Percentiles rank a stretch among this genome's conserved stretches.
These are phyloP conservation scores for Luffa acutangula DNA, from an alignment of 306 rosid species.

Conservation along the genomic window DNA sequence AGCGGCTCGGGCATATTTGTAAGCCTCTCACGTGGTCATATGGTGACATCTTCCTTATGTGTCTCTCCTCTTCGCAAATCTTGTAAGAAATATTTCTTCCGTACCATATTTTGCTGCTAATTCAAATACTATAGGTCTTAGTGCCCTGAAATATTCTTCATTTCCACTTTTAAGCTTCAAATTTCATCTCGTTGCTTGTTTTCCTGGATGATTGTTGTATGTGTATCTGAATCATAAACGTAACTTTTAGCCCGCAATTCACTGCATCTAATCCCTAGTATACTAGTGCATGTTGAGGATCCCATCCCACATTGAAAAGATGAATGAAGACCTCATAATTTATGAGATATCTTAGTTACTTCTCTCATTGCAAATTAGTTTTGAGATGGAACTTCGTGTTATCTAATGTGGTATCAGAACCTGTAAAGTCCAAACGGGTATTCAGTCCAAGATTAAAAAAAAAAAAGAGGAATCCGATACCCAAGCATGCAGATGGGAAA, in stretches of 20 bases:
- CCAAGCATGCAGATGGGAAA: neutral
- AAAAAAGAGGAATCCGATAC: no score
- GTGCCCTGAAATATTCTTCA: neutral
- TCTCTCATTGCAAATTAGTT: no score
- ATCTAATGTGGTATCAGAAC: no score
- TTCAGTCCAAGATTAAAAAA: no score
- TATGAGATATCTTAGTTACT: no score
- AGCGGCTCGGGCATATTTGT: conserved; percentile 69
- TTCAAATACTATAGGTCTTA: neutral
- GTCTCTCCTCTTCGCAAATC: conserved; percentile 90
- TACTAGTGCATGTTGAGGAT: neutral
- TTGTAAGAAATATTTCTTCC: conserved; percentile 39
- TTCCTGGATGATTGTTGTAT: neutral
- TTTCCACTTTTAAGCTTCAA: neutral
- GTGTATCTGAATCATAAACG: neutral
- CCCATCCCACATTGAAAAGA: no score
- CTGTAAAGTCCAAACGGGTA: no score
- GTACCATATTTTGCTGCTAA: neutral
- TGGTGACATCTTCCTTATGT: conserved; percentile 95
- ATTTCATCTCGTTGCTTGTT: neutral
- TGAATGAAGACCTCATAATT: no score
- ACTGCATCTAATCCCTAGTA: neutral
- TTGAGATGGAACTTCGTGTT: no score
- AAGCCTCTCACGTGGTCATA: conserved; percentile 94
- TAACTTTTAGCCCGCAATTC: neutral